phyloP scores from a whole-genome alignment of 192 early-diverging fungal species.

The Oehlia diaphana region DNA sequence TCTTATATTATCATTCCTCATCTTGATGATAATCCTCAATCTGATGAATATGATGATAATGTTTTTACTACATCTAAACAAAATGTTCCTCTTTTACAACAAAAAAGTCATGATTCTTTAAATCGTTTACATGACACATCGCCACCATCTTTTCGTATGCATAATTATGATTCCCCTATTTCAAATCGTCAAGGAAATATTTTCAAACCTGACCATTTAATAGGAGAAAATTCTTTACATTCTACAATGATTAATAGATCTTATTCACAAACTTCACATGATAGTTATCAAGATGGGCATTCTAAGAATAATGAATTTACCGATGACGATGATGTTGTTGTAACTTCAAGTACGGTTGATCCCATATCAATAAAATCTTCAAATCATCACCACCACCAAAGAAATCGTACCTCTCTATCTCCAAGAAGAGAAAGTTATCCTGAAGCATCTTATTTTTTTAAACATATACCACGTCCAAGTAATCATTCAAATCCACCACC shows the following conservation, averaged over 20 bases:
- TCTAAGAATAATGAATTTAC: neutral
- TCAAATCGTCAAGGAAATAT: too few species aligned
- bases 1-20: slow-evolving; percentile 54
- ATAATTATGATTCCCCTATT: neutral
- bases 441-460: slow-evolving; percentile 36
- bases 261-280: neutral
- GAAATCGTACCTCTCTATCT: slow-evolving; percentile 31
- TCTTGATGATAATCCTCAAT: slow-evolving; percentile 36
- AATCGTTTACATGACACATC: neutral
- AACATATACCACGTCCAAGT: slow-evolving; percentile 35
- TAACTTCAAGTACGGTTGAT: slow-evolving; percentile 53
- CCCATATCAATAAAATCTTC: slow-evolving; percentile 47
- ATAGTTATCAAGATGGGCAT: neutral
- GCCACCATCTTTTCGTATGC: neutral
- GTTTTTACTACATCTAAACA: slow-evolving; percentile 30
- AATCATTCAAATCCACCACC: slow-evolving; percentile 8
- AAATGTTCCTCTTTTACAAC: neutral
- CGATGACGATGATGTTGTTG: slow-evolving; percentile 51
- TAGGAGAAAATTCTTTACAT: neutral
- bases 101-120: neutral
- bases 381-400: slow-evolving; percentile 28
- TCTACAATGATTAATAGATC: slow-evolving; percentile 1
- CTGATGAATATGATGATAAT: slow-evolving; percentile 45
- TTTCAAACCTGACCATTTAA: neutral
- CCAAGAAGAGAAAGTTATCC: slow-evolving; percentile 6